Conservation (phyloP, 2,329 filamentous ascomycete species). For the Emergomyces pasteurianus region DNA sequence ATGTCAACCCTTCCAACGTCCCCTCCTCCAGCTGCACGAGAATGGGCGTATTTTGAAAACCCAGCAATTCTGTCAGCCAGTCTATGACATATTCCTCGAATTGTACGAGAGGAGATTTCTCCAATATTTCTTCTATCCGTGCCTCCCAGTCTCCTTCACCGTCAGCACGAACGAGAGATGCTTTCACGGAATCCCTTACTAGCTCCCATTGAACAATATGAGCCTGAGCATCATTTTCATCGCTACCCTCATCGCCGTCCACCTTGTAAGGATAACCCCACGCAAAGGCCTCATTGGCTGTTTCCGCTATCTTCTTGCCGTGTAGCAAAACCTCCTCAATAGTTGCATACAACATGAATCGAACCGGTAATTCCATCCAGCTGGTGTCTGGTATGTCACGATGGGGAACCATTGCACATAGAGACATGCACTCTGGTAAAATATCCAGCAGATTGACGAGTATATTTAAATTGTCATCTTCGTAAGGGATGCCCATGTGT, state of each 20-base stretch:
- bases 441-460: slow-evolving; percentile 29
- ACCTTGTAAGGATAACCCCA: slow-evolving; percentile 27
- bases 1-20: slow-evolving; percentile 27
- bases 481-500: slow-evolving; percentile 17
- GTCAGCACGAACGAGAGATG: slow-evolving; percentile 7
- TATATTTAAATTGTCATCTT: slow-evolving; percentile 11
- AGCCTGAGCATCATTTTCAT: neutral
- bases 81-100: slow-evolving; percentile 31
- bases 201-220: neutral
- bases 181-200: slow-evolving; percentile 6
- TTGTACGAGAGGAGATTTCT: slow-evolving; percentile 19
- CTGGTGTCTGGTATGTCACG: slow-evolving; percentile 18
- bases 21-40: slow-evolving; percentile 42
- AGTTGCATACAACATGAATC: slow-evolving; percentile 40
- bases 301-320: slow-evolving; percentile 24
- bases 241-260: neutral
- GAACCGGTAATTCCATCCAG: slow-evolving; percentile 36
- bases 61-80: slow-evolving; percentile 34
- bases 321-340: slow-evolving; percentile 37
- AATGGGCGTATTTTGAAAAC: slow-evolving; percentile 34
- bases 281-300: slow-evolving; percentile 34
- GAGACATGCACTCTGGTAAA: slow-evolving; percentile 37
- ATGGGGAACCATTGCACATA: slow-evolving; percentile 30
- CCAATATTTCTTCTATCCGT: slow-evolving; percentile 19
- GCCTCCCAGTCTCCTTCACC: slow-evolving; percentile 9